phyloP scores from a whole-genome alignment of 75 land plant species.

The Gnetum montanum region DNA sequence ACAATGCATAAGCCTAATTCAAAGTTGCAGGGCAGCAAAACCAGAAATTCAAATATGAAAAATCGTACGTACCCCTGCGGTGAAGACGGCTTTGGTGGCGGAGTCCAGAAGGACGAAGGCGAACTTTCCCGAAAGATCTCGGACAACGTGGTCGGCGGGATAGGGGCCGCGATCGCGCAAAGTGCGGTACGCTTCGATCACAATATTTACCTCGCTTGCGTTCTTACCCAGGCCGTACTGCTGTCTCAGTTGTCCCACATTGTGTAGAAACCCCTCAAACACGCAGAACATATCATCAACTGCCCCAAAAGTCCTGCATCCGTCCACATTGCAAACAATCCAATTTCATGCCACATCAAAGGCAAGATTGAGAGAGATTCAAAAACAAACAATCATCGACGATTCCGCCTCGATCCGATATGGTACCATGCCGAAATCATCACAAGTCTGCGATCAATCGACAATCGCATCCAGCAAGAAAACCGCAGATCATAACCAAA shows the following conservation, averaged over 20 bases:
- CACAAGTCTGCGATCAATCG: too few relatives aligned
- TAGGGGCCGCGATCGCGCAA: constrained; percentile 89
- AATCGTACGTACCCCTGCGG: constrained; percentile 39
- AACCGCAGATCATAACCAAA: too few relatives aligned
- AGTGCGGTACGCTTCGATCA: constrained; percentile 79
- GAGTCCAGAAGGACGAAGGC: constrained; percentile 73
- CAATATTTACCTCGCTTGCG: constrained; percentile 58
- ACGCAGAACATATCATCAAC: constrained; percentile 66
- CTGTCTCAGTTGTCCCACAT: constrained; percentile 61
- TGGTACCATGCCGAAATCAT: too few relatives aligned
- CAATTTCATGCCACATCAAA: too few relatives aligned
- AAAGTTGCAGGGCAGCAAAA: too few relatives aligned
- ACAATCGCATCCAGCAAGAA: neutral
- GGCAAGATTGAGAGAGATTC: too few relatives aligned
- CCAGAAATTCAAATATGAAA: too few relatives aligned
- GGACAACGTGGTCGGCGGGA: constrained; percentile 71
- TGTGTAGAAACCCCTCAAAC: constrained; percentile 77
- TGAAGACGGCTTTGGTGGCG: constrained; percentile 32
- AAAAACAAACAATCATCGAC: too few relatives aligned
- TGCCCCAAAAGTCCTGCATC: neutral
- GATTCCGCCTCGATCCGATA: too few relatives aligned
- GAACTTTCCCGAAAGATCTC: constrained; percentile 68
- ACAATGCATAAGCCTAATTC: too few relatives aligned
- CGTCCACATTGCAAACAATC: neutral
- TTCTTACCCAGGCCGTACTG: constrained; percentile 71